Evolutionary conservation across 345 rosid species (phyloP), one percentile per base, ranked within the genome.

Genomic region (Populus davidiana): DNA sequence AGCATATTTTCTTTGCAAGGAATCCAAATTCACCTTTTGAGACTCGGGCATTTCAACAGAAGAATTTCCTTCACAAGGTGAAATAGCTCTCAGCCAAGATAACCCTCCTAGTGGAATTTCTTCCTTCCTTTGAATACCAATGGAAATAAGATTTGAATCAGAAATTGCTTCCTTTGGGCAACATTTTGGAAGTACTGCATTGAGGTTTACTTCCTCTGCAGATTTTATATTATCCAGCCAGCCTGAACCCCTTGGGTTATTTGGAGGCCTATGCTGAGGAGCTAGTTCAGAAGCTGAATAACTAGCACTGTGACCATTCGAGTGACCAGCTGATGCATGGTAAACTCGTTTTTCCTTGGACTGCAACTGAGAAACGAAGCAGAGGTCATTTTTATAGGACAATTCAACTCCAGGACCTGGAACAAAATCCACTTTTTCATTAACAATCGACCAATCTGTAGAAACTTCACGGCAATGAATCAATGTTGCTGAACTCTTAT

Each of bases 41-140:
- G 80, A 84, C 72, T 79, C 81, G 75, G 80, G 78, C 69, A 80
- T 82, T 62, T 85, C 78, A 80, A 75, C 81, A n/a, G 74, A 65
- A 33, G 83, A 74, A 75, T 75, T 75, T 18, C 63, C 79, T 67
- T 83, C 35, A 70, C 81, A 75, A 70, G 23, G 78, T 47, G 88
- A 43, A 76, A 50, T 63, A 56, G 75, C 64, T 71, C 82, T 83
- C 75, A 87, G 82, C 93, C 96, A 90, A 31, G 93, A 71, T 71
- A 89, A 82, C 39, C 80, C 81, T 61, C 78, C 76, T 66, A 67
- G 66, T 29, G 73, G 70, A 64, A 38, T 77, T 61, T 78, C 78
- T 27, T 74, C 79, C 75, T 68, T 77, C 64, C 72, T 69, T 20
- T 67, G 66, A 75, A 41, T 49, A 72, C 72, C 70, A 66, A 21